phyloP scores from a whole-genome alignment of 2,329 filamentous ascomycete genomes.

The Talaromyces islandicus region DNA sequence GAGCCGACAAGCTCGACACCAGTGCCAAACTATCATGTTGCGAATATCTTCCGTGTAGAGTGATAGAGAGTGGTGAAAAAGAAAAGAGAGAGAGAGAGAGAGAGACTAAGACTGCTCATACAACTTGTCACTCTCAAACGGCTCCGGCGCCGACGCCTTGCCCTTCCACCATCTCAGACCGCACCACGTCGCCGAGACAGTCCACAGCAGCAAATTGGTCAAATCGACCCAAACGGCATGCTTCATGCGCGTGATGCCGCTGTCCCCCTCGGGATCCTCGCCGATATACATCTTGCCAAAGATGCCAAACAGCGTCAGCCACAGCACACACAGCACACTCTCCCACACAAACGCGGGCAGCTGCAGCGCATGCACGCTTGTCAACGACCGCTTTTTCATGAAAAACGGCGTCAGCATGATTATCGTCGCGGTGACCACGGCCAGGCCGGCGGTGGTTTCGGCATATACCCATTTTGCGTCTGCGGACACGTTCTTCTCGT shows the following conservation, averaged over 20 bases:
- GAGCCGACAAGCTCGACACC: not conserved
- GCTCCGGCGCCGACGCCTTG: not conserved
- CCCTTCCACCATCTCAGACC: conserved; percentile 24
- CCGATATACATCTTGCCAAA: conserved; percentile 78
- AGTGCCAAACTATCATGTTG: not conserved
- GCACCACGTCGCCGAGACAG: conserved; percentile 49
- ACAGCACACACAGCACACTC: conserved; percentile 66
- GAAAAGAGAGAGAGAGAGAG: too few species aligned
- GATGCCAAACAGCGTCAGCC: conserved; percentile 74
- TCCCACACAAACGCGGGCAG: conserved; percentile 60
- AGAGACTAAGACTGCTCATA: not conserved
- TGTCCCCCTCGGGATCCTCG: conserved; percentile 57
- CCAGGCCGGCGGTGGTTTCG: conserved; percentile 60
- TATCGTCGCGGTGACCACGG: conserved; percentile 57
- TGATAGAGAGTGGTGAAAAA: too few species aligned
- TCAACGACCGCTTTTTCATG: conserved; percentile 23
- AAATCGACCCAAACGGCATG: conserved; percentile 80
- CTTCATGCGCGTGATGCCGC: conserved; percentile 69
- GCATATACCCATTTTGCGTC: conserved; percentile 77
- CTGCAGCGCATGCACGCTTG: conserved; percentile 17
- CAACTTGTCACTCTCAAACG: not conserved
- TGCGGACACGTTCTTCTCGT: conserved; percentile 44
- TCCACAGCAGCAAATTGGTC: conserved; percentile 69
- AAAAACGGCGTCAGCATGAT: conserved; percentile 60
- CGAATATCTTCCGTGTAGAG: not conserved